A percentile compares a stretch with the other conserved stretches of the same genome.
These are phyloP conservation scores for Zangia roseola DNA, from an alignment of 768 basidiomycete species.

Conservation along the genomic window DNA sequence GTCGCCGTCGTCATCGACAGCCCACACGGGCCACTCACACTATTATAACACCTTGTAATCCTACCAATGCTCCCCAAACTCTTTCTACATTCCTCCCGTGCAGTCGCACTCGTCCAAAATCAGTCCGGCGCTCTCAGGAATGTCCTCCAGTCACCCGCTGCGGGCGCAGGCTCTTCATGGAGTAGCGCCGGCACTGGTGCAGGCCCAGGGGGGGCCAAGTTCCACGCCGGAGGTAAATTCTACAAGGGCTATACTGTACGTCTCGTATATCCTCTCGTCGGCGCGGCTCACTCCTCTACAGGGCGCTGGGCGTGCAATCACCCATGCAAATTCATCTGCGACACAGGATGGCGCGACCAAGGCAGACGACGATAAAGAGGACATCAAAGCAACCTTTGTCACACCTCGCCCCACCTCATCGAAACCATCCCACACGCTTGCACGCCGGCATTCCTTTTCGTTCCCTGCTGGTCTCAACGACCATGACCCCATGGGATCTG, in stretches of 20 bases:
- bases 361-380: constrained; percentile 61
- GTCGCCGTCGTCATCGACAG: constrained; percentile 5
- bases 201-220: constrained; percentile 72
- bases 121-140: constrained; percentile 69
- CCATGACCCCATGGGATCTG: constrained; percentile 35
- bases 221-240: constrained; percentile 68
- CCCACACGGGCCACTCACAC: not conserved
- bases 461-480: constrained; percentile 43
- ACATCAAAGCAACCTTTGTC: constrained; percentile 36
- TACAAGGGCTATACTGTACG: constrained; percentile 67
- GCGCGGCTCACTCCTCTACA: constrained; percentile 27
- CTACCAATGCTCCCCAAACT: constrained; percentile 75
- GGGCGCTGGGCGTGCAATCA: constrained; percentile 69
- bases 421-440: constrained; percentile 43
- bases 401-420: constrained; percentile 27
- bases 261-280: constrained; percentile 4
- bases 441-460: constrained; percentile 62
- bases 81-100: constrained; percentile 72
- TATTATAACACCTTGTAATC: constrained; percentile 5
- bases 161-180: constrained; percentile 50
- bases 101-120: constrained; percentile 72
- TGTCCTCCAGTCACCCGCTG: constrained; percentile 62
- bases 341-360: constrained; percentile 48
- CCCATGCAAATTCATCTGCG: constrained; percentile 65
- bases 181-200: constrained; percentile 49